Evolutionary conservation across 2,329 filamentous ascomycete species (phyloP), one percentile per base, ranked within the genome.

Genomic region (Allantophomopsis cytisporea): DNA sequence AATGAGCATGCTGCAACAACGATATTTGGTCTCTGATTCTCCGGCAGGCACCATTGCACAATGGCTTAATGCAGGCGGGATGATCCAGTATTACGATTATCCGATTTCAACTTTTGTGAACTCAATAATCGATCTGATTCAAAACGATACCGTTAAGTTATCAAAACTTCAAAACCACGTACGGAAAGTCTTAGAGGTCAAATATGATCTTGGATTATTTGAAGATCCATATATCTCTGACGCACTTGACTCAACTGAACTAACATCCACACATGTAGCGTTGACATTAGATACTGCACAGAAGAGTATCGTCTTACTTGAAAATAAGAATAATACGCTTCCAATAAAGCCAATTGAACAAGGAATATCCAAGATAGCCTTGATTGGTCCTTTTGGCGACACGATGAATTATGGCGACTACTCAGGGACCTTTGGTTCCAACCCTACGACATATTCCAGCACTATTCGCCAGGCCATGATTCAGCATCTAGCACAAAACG

Each of bases 81-180:
- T 65, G 60, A 49, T 64, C 2, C 63, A 65, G 38, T 66, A 60
- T 41, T 66, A 66, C 36, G 62, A 65, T 42, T 65, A 61, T 41
- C 55, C 61, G 2, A 41, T 66, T 12, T 55, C 60, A 10, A 47
- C 51, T 7, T 62, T 59, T 33, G 48, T 64, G 18, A 57, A 62
- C 49, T 46, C 54, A 30, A 63, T 57, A 0, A 49, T 45, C 33
- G 55, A 53, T 11, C 41, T 63, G 4, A 44, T 64, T 5, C 43
- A 49, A 2, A 64, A 64, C 28, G 52, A 53, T 1, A 59, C 58
- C 0, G 49, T 64, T 1, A 45, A 54, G 4, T 43, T 60, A 23
- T 49, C 53, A n/a, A 59, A 53, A 0, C 37, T 66, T 0, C 56
- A 57, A 21, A 54, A 54, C 7, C 59, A 60, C 16, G 61, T 60